Base-by-base conservation (phyloP, 768 basidiomycete species). In the Pisolithus microcarpus region DNA sequence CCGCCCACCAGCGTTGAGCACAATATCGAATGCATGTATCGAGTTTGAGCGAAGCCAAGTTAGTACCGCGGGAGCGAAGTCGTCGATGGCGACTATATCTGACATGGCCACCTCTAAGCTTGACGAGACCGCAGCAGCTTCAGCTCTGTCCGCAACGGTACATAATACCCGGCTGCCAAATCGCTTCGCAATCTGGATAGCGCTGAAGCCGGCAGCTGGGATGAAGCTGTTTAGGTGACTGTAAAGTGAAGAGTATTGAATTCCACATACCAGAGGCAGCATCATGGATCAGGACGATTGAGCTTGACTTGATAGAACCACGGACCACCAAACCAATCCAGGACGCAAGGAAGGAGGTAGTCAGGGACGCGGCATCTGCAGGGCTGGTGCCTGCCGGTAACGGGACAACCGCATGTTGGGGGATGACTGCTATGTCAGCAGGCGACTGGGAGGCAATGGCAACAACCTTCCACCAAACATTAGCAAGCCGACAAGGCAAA, bases 241-340 rank as follows among this genome's bases (percentile, higher is more conserved):
- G 4, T 31, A 24, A 37, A 6, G 18, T 13, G 3, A 16, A 3
- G 4, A 36, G 3, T 13, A 10, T n/a, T 30, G 2, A 46, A 31
- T 4, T 30, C 24, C 7, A n/a, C 30, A n/a, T 50, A 65, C 64
- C 56, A 48, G 64, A 65, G 30, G 53, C 28, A 13, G 57, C 65
- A 43, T 65, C 61, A 16, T 65, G 64, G 18, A 65, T 47, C 5
- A 66, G 58, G 21, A 66, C 51, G 3, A 53, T 52, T 9, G 64
- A 66, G 46, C 54, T 53, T 4, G 61, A 38, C 0, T 54, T 54
- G 38, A 65, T 52, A 11, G 52, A 47, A 39, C 52, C 58, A 18
- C 56, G 56, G 2, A 39, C 42, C 15, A 60, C 55, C 24, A 66
- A 53, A 39, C 65, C 65, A 15, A 62, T 57, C 64, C 64, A 65